These are phyloP conservation scores for Acer negundo DNA, from an alignment of 345 rosid species.

Conservation along the genomic window DNA sequence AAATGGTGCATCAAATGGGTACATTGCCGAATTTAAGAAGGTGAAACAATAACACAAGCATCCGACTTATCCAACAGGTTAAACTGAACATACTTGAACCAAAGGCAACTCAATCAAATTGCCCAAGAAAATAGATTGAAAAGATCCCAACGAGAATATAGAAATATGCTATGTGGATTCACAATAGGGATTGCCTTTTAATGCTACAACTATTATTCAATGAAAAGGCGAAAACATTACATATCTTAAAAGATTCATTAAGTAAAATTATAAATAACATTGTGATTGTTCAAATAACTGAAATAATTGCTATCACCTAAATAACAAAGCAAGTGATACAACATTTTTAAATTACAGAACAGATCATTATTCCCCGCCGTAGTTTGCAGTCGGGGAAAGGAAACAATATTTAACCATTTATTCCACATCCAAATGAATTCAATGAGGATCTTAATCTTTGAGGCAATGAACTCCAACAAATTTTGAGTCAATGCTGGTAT, in stretches of 20 bases:
- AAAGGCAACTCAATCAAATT: not conserved
- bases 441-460: slow-evolving; percentile 27
- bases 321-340: slow-evolving; percentile 19
- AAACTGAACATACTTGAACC: not conserved
- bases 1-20: not conserved
- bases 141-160: not conserved
- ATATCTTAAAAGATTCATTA: slow-evolving; percentile 19
- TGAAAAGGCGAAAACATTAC: slow-evolving; percentile 3
- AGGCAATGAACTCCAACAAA: slow-evolving; percentile 22
- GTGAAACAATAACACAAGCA: not conserved
- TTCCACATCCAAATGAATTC: slow-evolving; percentile 34
- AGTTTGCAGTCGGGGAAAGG: slow-evolving; percentile 20
- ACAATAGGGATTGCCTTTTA: not conserved
- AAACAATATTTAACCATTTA: slow-evolving; percentile 28
- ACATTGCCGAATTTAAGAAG: not conserved
- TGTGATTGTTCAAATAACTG: slow-evolving; percentile 12
- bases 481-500: slow-evolving; percentile 15
- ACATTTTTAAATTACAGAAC: slow-evolving; percentile 21
- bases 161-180: not conserved
- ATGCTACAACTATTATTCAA: not conserved
- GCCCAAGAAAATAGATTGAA: not conserved
- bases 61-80: not conserved
- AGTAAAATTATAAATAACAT: slow-evolving; percentile 24
- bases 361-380: slow-evolving; percentile 16
- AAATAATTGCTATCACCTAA: slow-evolving; percentile 18